phyloP scores from a whole-genome alignment of 1,284 basidiomycete species.

The Ustilago loliicola region DNA sequence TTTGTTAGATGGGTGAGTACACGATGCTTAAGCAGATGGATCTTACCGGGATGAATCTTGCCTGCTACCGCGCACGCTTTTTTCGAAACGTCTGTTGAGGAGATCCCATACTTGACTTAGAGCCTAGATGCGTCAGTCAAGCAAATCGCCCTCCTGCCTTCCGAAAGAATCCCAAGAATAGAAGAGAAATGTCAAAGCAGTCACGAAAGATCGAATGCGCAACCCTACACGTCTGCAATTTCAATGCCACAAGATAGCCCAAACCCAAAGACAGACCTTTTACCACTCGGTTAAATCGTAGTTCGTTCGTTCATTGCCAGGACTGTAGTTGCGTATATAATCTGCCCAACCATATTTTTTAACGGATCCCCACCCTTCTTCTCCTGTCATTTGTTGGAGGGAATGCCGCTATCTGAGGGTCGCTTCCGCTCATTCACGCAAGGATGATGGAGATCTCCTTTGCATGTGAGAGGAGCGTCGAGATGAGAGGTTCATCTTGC shows the following conservation, averaged over 20 bases:
- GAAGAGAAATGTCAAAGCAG: not conserved
- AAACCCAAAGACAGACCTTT: not conserved
- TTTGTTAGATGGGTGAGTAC: not conserved
- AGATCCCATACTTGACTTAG: constrained; percentile 32
- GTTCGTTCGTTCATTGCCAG: not conserved
- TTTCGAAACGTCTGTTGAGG: constrained; percentile 9
- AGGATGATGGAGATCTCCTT: too few species aligned
- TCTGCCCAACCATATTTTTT: not conserved
- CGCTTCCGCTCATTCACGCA: too few species aligned
- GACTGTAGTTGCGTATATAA: not conserved
- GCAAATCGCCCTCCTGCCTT: constrained; percentile 8
- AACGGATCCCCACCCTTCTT: too few species aligned
- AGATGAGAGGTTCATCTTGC: too few species aligned
- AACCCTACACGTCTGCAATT: not conserved
- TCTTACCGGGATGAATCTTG: constrained; percentile 25
- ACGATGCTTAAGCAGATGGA: not conserved
- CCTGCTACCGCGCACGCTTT: not conserved
- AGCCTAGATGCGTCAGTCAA: constrained; percentile 41
- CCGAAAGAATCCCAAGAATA: not conserved
- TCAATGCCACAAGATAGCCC: not conserved
- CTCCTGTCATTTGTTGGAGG: too few species aligned
- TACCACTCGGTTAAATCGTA: not conserved
- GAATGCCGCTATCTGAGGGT: too few species aligned
- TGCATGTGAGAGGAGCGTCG: too few species aligned
- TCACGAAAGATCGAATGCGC: not conserved